Conservation (phyloP, 495 filamentous ascomycete species). For the Astrothelium macrocarpum region DNA sequence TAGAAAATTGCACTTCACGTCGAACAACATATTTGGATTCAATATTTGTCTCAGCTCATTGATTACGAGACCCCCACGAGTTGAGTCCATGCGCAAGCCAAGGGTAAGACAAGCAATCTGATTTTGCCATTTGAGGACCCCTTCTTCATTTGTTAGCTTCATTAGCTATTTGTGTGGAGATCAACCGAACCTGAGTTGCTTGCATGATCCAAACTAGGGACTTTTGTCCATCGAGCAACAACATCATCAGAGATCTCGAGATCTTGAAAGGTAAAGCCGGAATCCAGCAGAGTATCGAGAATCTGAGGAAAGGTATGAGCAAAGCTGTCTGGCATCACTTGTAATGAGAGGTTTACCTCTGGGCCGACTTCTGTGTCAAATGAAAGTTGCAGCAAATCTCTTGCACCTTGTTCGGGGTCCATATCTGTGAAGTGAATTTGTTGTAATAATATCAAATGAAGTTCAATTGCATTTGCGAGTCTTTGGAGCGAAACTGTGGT, state of each 20-base stretch:
- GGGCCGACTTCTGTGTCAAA: too few species aligned
- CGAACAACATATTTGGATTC: not conserved
- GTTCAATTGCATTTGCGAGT: too few species aligned
- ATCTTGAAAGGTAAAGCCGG: not conserved
- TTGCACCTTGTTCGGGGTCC: too few species aligned
- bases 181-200: too few species aligned
- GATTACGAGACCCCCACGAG: not conserved
- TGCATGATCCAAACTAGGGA: too few species aligned
- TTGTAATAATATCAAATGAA: too few species aligned
- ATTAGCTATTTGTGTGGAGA: not conserved
- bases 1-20: not conserved
- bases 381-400: too few species aligned
- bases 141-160: not conserved
- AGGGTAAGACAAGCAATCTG: not conserved
- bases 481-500: too few species aligned
- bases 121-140: not conserved
- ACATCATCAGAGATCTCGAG: not conserved
- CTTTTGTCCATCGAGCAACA: not conserved
- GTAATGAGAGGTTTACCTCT: too few species aligned
- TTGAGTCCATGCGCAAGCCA: not conserved
- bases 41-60: not conserved
- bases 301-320: too few species aligned
- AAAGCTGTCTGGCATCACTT: too few species aligned
- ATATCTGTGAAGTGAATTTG: too few species aligned
- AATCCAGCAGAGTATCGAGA: not conserved